Conservation (phyloP, 192 early-diverging fungal species). For the Paraglomus brasilianum region DNA sequence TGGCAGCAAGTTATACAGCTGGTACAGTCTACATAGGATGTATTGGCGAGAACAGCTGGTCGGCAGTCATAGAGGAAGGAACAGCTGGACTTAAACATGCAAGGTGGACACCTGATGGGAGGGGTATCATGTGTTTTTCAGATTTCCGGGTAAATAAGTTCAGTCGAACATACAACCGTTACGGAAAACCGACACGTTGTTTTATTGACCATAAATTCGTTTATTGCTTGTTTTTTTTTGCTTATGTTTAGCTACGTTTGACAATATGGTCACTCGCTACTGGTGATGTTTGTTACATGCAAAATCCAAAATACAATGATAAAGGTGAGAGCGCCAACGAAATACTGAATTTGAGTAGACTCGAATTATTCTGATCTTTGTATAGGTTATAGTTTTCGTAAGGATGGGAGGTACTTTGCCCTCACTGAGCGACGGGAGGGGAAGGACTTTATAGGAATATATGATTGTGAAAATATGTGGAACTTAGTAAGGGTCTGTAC, state of each 20-base stretch:
- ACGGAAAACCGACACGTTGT: constrained; percentile 11
- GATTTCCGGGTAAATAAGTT: constrained; percentile 27
- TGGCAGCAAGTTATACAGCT: constrained; percentile 48
- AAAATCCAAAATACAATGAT: constrained; percentile 66
- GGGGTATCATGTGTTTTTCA: constrained; percentile 14
- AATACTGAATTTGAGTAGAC: neutral
- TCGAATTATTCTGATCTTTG: neutral
- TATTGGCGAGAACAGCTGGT: constrained; percentile 60
- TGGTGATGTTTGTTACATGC: constrained; percentile 56
- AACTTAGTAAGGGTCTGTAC: constrained; percentile 55
- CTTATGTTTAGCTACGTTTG: constrained; percentile 50
- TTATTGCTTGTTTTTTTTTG: constrained; percentile 3
- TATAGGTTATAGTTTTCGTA: constrained; percentile 54
- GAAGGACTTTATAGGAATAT: constrained; percentile 65
- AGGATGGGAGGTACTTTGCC: constrained; percentile 62
- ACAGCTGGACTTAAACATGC: constrained; percentile 41
- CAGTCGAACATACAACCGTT: neutral
- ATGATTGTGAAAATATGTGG: constrained; percentile 63
- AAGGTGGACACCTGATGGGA: constrained; percentile 23
- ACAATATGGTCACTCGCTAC: constrained; percentile 67
- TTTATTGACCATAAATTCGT: neutral
- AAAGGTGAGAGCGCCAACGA: constrained; percentile 39
- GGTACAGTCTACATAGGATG: constrained; percentile 55
- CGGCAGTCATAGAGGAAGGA: constrained; percentile 51
- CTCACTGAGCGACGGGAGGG: constrained; percentile 57